Percentiles rank a stretch among this genome's conserved stretches.
These are phyloP conservation scores for Taiozyma sp. DNA, from an alignment of 1,139 yeast species.

Conservation along the genomic window DNA sequence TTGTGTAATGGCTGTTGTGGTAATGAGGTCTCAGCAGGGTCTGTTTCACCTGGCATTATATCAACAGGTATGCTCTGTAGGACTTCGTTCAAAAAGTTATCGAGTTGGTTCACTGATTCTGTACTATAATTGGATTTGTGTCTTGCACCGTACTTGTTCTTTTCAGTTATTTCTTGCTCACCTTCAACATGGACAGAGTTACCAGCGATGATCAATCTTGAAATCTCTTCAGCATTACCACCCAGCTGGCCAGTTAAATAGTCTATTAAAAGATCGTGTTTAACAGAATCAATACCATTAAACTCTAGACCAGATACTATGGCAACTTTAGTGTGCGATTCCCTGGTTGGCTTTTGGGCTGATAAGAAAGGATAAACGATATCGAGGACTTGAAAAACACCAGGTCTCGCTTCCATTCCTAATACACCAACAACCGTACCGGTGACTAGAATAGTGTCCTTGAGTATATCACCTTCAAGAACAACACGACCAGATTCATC, in stretches of 20 bases:
- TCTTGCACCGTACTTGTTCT: constrained; percentile 48
- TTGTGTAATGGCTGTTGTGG: constrained; percentile 90
- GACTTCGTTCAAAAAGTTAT: constrained; percentile 54
- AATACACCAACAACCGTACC: constrained; percentile 83
- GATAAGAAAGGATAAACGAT: constrained; percentile 64
- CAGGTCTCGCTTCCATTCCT: constrained; percentile 83
- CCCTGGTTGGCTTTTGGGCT: constrained; percentile 42
- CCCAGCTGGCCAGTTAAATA: constrained; percentile 70
- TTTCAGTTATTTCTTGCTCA: constrained; percentile 18
- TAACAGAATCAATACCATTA: constrained; percentile 36
- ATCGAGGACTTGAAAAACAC: constrained; percentile 82
- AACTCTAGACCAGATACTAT: constrained; percentile 72
- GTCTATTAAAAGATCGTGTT: constrained; percentile 62
- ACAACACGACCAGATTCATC: constrained; percentile 91
- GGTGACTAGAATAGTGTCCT: constrained; percentile 58
- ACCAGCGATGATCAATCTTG: constrained; percentile 70
- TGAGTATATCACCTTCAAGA: constrained; percentile 60
- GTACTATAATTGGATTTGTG: constrained; percentile 46
- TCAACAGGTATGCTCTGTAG: constrained; percentile 61
- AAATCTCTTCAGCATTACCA: constrained; percentile 33
- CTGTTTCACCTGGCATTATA: constrained; percentile 80
- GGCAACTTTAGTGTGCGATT: constrained; percentile 41
- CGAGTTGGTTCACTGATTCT: constrained; percentile 43
- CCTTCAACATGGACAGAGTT: constrained; percentile 49
- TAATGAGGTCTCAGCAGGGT: constrained; percentile 76